Evolutionary conservation across 225 moss, liverwort and hornwort species (phyloP).

Genomic region (Sphagnum contortum): DNA sequence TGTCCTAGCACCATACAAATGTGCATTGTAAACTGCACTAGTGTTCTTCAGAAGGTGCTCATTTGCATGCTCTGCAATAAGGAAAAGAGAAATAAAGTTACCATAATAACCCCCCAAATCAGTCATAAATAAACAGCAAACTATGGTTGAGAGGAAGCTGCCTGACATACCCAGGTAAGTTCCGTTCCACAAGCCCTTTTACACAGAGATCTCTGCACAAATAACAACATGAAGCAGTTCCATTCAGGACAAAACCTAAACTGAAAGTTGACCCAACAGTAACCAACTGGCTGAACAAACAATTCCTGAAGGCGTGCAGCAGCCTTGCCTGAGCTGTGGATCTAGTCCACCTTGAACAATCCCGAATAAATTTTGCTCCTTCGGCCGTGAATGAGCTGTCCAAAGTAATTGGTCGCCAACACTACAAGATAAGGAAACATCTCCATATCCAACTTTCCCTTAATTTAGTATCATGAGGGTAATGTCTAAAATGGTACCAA

Average conservation of each 20-base stretch:
- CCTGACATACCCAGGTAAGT: slow-evolving; percentile 71
- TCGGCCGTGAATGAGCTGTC: slow-evolving; percentile 68
- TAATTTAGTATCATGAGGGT: background rate
- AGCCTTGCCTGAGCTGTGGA: slow-evolving; percentile 53
- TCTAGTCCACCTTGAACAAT: slow-evolving; percentile 95
- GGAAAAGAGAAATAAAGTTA: no score
- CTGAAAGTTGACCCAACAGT: no score
- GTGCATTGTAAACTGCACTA: no score
- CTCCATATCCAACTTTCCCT: background rate
- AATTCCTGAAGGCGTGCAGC: no score
- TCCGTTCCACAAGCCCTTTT: slow-evolving; percentile 83
- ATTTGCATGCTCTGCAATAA: no score
- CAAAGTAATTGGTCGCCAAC: background rate
- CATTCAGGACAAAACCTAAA: no score
- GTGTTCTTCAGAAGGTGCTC: no score
- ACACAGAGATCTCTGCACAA: slow-evolving; percentile 68
- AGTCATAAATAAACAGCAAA: no score
- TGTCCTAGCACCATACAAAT: no score
- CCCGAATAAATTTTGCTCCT: slow-evolving; percentile 87
- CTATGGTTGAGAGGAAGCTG: background rate
- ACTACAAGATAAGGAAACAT: background rate
- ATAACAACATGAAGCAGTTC: background rate
- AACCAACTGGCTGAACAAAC: no score
- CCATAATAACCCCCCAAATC: no score
- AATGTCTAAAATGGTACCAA: no score